Evolutionary conservation across 768 basidiomycete genomes (phyloP).

Genomic region (Boletus tomentosulus): DNA sequence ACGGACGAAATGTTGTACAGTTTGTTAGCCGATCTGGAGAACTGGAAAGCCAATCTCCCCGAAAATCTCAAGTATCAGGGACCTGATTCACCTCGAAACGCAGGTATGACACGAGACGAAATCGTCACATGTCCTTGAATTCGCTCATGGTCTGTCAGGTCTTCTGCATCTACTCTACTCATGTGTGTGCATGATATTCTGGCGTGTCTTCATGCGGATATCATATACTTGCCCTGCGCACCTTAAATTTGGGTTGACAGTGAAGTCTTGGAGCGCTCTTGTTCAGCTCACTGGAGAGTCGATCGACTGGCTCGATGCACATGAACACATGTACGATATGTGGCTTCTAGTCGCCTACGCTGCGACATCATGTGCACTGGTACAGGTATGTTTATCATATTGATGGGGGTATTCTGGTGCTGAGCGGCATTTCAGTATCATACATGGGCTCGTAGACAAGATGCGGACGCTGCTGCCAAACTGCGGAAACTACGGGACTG

Average conservation of each 20-base stretch:
- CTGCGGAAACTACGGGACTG: constrained; percentile 80
- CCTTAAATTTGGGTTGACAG: constrained; percentile 78
- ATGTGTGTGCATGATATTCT: constrained; percentile 94
- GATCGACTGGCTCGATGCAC: constrained; percentile 84
- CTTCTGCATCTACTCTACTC: constrained; percentile 84
- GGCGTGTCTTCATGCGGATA: constrained; percentile 97
- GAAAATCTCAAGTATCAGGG: constrained; percentile 76
- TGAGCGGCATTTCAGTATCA: constrained; percentile 62
- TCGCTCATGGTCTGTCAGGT: constrained; percentile 42
- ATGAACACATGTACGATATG: constrained; percentile 80
- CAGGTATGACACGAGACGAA: constrained; percentile 47
- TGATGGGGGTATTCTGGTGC: not conserved
- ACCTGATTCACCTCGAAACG: constrained; percentile 54
- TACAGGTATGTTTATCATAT: constrained; percentile 58
- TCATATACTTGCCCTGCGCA: constrained; percentile 89
- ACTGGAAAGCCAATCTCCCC: constrained; percentile 78
- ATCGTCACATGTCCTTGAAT: not conserved
- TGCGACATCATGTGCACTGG: constrained; percentile 82
- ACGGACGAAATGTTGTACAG: constrained; percentile 74
- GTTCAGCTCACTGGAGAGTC: constrained; percentile 70
- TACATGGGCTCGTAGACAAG: constrained; percentile 84
- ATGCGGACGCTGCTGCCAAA: constrained; percentile 67
- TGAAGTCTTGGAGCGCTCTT: constrained; percentile 75
- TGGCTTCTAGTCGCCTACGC: constrained; percentile 87
- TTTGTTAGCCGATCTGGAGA: constrained; percentile 61